phyloP scores from a whole-genome alignment of 1,139 yeast species.

The Taiozyma sp. region DNA sequence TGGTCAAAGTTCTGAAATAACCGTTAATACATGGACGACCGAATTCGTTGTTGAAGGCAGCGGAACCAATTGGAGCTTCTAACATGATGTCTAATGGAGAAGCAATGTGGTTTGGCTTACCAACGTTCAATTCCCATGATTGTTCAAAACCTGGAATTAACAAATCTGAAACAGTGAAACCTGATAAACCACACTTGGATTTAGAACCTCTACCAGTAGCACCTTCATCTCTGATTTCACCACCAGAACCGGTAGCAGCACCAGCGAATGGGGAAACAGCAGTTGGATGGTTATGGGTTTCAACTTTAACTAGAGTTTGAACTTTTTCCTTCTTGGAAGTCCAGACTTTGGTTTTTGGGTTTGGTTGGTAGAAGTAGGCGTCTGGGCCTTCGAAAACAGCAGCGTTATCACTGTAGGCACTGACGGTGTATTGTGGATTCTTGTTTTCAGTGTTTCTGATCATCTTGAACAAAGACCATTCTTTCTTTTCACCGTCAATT shows the following conservation, averaged over 20 bases:
- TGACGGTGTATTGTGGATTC: conserved; percentile 77
- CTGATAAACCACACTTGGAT: conserved; percentile 93
- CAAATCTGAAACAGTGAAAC: conserved; percentile 89
- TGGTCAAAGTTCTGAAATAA: conserved; percentile 91
- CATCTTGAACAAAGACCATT: conserved; percentile 83
- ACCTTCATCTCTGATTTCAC: conserved; percentile 99
- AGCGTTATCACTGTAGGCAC: conserved; percentile 97
- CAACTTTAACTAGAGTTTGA: conserved; percentile 90
- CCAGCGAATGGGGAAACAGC: conserved; percentile 99
- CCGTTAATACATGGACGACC: conserved; percentile 98
- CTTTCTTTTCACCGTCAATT: conserved; percentile 76
- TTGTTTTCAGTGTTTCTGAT: conserved; percentile 87
- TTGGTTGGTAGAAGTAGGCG: conserved; percentile 76
- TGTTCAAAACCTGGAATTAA: conserved; percentile 79
- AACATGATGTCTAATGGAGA: conserved; percentile 91
- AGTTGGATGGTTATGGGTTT: conserved; percentile 98
- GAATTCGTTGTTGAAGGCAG: conserved; percentile 97
- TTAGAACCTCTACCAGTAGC: conserved; percentile 99
- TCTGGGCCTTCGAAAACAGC: conserved; percentile 76
- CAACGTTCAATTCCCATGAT: conserved; percentile 91
- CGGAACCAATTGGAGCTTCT: conserved; percentile 97
- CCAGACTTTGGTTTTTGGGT: conserved; percentile 69
- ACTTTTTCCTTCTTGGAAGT: conserved; percentile 67
- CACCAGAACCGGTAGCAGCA: conserved; percentile 99
- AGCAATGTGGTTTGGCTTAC: conserved; percentile 91